phyloP scores from a whole-genome alignment of 75 land plant genomes.

The Isoetes taiwanensis region DNA sequence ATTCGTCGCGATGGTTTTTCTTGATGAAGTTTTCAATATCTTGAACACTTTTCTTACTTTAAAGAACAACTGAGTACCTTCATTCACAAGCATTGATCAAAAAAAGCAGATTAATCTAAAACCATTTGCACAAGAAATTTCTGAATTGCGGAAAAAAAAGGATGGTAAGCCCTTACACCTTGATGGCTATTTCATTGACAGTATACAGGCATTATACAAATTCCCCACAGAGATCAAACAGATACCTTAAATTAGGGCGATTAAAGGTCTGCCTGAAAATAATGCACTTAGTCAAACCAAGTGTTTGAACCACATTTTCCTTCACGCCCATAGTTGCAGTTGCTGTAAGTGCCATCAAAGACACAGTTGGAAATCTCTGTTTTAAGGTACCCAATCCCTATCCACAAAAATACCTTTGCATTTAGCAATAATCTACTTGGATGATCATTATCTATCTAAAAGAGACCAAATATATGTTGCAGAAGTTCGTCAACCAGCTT shows the following conservation, averaged over 20 bases:
- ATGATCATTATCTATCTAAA: too few species aligned
- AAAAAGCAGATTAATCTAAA: neutral
- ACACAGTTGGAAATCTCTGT: neutral
- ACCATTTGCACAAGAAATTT: neutral
- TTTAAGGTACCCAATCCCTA: neutral
- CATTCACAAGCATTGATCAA: neutral
- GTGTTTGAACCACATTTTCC: conserved; percentile 6
- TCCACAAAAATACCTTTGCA: too few species aligned
- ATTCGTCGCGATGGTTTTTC: neutral
- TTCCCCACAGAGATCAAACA: neutral
- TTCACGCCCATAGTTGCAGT: conserved; percentile 1
- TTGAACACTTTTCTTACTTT: neutral
- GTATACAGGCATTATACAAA: too few species aligned
- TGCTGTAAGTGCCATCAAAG: conserved; percentile 3
- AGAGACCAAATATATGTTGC: too few species aligned
- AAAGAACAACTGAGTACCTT: neutral
- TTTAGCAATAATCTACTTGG: too few species aligned
- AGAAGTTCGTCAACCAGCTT: too few species aligned
- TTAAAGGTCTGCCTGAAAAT: conserved; percentile 7
- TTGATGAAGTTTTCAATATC: conserved; percentile 6
- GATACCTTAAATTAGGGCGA: neutral
- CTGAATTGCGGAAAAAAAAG: too few species aligned
- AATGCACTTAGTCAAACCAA: neutral
- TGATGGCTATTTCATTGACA: neutral
- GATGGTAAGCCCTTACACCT: neutral